Evolutionary conservation across 148 eudicot genomes (phyloP).

Genomic region (Simmondsia chinensis): DNA sequence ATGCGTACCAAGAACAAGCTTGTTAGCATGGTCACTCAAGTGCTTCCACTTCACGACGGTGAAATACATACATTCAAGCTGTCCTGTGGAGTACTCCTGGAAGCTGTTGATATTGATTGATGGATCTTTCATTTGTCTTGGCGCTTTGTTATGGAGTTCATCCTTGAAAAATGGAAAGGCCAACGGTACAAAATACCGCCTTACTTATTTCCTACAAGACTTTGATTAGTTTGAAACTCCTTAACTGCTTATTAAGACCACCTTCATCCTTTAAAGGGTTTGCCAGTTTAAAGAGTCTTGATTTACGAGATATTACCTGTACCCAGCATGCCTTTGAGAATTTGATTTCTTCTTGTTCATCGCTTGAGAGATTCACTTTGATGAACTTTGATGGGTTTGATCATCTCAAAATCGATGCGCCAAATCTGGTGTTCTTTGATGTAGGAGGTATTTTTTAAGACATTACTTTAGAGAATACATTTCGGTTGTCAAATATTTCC

Average conservation of each 20-base stretch:
- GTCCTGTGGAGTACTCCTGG: no score
- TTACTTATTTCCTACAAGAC: constrained; percentile 41
- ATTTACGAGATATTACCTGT: constrained; percentile 81
- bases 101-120: constrained; percentile 70
- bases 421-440: constrained; percentile 80
- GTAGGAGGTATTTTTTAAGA: constrained; percentile 68
- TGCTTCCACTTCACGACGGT: constrained; percentile 57
- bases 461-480: constrained; percentile 44
- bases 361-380: constrained; percentile 70
- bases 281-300: constrained; percentile 62
- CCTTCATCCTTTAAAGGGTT: constrained; percentile 47
- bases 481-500: constrained; percentile 48
- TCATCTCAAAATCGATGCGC: constrained; percentile 59
- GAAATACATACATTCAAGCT: constrained; percentile 69
- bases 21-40: constrained; percentile 61
- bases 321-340: constrained; percentile 64
- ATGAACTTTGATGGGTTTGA: constrained; percentile 83
- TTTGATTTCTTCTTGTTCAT: constrained; percentile 43
- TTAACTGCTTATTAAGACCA: constrained; percentile 58
- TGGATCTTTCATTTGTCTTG: constrained; percentile 76
- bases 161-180: constrained; percentile 84
- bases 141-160: constrained; percentile 45
- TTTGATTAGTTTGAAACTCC: constrained; percentile 59
- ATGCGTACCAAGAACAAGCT: constrained; percentile 40
- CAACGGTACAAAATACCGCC: constrained; percentile 78